A percentile compares a stretch with the other conserved stretches of the same genome.
These are phyloP conservation scores for Flagelloscypha sp. DNA, from an alignment of 768 basidiomycete species.

Conservation along the genomic window DNA sequence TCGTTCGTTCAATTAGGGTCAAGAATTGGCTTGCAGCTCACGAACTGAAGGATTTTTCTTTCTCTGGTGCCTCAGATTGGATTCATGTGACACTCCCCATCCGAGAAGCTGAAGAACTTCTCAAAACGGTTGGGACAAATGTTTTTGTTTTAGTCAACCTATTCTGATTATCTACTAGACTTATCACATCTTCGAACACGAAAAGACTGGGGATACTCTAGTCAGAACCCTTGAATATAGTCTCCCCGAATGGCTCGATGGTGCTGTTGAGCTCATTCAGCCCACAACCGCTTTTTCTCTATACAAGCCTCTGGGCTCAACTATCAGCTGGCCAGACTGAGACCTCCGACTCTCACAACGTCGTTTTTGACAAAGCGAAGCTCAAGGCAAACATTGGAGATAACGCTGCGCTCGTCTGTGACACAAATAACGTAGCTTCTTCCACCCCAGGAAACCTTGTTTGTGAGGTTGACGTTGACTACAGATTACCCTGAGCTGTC, in stretches of 20 bases:
- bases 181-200: slow-evolving; percentile 31
- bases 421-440: no score
- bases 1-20: no score
- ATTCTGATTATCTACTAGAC: slow-evolving; percentile 18
- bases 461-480: no score
- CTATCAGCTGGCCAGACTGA: no score
- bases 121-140: slow-evolving; percentile 28
- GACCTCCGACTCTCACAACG: no score
- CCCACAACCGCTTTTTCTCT: slow-evolving; percentile 34
- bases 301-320: neutral
- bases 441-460: no score
- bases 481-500: slow-evolving; percentile 47
- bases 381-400: no score
- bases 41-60: slow-evolving; percentile 27
- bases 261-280: slow-evolving; percentile 29
- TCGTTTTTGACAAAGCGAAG: no score
- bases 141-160: neutral
- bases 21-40: slow-evolving; percentile 38
- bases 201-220: slow-evolving; percentile 20
- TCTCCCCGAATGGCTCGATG: slow-evolving; percentile 23
- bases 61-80: slow-evolving; percentile 40
- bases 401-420: no score
- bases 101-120: slow-evolving; percentile 35
- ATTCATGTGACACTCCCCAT: slow-evolving; percentile 34
- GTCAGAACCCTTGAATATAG: slow-evolving; percentile 32